Evolutionary conservation across 331 rosid species (phyloP), one percentile per base, ranked within the genome.

Genomic region (Quercus lobata): DNA sequence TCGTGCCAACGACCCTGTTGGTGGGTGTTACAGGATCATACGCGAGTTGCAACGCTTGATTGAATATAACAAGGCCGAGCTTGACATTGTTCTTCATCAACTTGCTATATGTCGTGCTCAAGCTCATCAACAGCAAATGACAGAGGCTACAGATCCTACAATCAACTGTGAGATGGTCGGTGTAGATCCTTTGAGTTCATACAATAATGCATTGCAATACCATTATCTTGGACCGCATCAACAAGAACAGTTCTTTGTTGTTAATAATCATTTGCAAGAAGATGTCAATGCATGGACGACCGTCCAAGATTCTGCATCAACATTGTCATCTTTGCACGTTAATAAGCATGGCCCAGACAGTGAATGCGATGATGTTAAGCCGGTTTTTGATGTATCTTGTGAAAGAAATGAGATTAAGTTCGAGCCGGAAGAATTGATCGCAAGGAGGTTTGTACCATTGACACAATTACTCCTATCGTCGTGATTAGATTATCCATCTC

Each of bases 1-100:
- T 49, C 90, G 98, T 0, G 94, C 99, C 18, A 16, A 18, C 0
- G 97, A 95, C 21, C 99, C 99, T 0, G 94, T 93, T 1, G 97
- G 98, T 0, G 99, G 99, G 1, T 95, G 97, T 18, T 90, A 73
- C n/a, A 65, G 90, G 1, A 81, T 85, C 68, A 89, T 95, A 1
- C 72, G 77, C 0, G 87, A 93, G 2, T 89, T 92, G 0, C 87
- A 86, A 6, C 81, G 86, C 0, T 89, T 90, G 79, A 88, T 95
- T 14, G 91, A 89, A 6, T 85, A 70, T 46, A 34, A 54, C 22
- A n/a, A 76, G 3, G 88, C 88, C 0, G 94, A 92, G 44, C 93
- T 92, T 0, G 90, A 91, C 2, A 74, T 90, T 9, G 89, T 91
- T 5, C 89, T 80, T 22, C 98, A 90, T 21, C 97, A 94, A 35